Evolutionary conservation across 192 early-diverging fungal species (phyloP).

Genomic region (Linderina pennispora): DNA sequence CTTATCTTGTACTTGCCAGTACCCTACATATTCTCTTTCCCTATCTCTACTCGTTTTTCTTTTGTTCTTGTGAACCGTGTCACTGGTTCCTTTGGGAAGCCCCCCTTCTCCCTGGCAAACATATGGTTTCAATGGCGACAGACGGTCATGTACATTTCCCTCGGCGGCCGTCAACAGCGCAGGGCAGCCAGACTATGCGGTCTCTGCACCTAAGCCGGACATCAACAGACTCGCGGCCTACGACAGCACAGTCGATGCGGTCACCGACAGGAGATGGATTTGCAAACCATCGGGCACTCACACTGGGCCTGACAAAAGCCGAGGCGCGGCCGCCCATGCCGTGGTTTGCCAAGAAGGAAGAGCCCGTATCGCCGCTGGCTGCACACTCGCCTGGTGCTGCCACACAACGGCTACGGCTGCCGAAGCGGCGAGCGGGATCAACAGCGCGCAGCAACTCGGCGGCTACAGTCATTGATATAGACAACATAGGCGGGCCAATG

Average conservation of each 20-base stretch:
- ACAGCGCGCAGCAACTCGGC: slow-evolving; percentile 26
- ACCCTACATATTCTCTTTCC: no score
- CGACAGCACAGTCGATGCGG: no score
- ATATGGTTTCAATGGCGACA: no score
- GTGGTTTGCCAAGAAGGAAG: slow-evolving; percentile 11
- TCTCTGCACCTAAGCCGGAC: slow-evolving; percentile 28
- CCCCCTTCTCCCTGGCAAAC: no score
- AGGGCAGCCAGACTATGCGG: slow-evolving; percentile 5
- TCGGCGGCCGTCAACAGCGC: slow-evolving; percentile 1
- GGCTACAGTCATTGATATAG: slow-evolving; percentile 12
- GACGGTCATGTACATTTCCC: no score
- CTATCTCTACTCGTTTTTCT: no score
- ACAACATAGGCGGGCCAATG: no score
- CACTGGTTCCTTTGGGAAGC: no score
- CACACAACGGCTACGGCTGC: slow-evolving; percentile 30
- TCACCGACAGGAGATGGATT: background rate
- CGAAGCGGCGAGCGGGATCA: slow-evolving; percentile 35
- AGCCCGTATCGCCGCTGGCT: slow-evolving; percentile 1
- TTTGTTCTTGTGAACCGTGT: no score
- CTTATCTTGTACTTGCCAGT: no score
- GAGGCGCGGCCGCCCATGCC: slow-evolving; percentile 9
- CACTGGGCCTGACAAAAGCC: slow-evolving; percentile 12
- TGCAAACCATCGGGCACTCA: slow-evolving; percentile 15
- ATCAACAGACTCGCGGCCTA: slow-evolving; percentile 20
- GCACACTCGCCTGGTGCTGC: background rate